Evolutionary conservation across 495 filamentous ascomycete species (phyloP), one percentile per base, ranked within the genome.

Genomic region (Penicillium roqueforti): DNA sequence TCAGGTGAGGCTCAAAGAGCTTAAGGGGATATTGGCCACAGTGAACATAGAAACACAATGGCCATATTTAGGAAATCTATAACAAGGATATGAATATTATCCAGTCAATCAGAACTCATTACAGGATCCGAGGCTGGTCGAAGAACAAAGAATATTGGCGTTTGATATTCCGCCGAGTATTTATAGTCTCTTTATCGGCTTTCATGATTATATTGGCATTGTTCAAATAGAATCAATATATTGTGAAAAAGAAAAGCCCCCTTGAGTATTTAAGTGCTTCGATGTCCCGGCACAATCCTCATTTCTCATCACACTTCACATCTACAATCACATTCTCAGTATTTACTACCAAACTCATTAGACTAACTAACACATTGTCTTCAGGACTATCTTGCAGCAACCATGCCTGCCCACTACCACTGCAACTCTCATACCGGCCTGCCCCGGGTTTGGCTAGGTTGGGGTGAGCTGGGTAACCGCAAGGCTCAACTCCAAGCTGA

Each of bases 401-500:
- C 0, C 11, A 47, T 29, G 31, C 10, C 29, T n/a, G 4, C 19
- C 32, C 20, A 38, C 16, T 11, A 28, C 16, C 47, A 28, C 10
- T 37, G 34, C 20, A 8, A 16, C 9, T 14, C 50, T 26, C 50
- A 52, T 16, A 20, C 29, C 4, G 39, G 39, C 18, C 39, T 52
- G 0, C 50, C 50, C 10, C 19, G 29, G 1, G 39, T 36, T 22
- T 52, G 50, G 50, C 39, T 43, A 3, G 50, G 50, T 9, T 52
- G 28, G 19, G 39, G 50, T 7, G 50, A 52, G 40, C 25, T 52
- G 29, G 29, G 38, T 6, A 34, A 26, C 39, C 50, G 50, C 29
- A 42, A 52, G 31, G n/a, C 40, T 18, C 11, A 52, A n/a, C 50
- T 52, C 9, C 26, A 52, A 18, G 26, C 31, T 1, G 14, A 41